Evolutionary conservation across 257 asterid genomes (phyloP).

Genomic region (Salvia rosmarinus): DNA sequence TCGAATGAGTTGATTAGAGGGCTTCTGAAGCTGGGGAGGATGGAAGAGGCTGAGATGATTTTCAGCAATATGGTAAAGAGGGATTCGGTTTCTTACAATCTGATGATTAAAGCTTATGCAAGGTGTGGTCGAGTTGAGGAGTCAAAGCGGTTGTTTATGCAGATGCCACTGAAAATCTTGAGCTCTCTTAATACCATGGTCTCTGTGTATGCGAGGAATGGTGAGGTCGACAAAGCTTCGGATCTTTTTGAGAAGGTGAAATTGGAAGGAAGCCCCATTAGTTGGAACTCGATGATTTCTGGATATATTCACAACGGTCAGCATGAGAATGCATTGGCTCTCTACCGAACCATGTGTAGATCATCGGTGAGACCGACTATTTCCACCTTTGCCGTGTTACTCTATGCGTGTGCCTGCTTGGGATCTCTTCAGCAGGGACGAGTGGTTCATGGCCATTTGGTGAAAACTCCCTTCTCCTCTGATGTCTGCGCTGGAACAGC

Average conservation of each 20-base stretch:
- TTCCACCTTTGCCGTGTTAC: conserved; percentile 67
- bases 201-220: conserved; percentile 52
- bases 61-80: conserved; percentile 50
- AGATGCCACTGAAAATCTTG: conserved; percentile 52
- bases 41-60: conserved; percentile 63
- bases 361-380: conserved; percentile 57
- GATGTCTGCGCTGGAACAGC: conserved; percentile 68
- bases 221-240: conserved; percentile 59
- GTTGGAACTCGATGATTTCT: conserved; percentile 91
- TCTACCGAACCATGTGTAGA: conserved; percentile 61
- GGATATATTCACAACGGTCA: conserved; percentile 61
- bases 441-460: conserved; percentile 60
- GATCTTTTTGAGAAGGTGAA: conserved; percentile 65
- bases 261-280: conserved; percentile 57
- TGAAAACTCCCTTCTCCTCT: conserved; percentile 69
- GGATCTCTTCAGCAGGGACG: conserved; percentile 74
- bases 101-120: conserved; percentile 81
- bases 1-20: too few species aligned
- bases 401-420: conserved; percentile 67
- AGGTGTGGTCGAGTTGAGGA: conserved; percentile 54
- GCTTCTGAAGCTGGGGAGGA: too few species aligned
- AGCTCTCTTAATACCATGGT: conserved; percentile 73
- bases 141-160: conserved; percentile 51
- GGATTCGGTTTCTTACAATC: conserved; percentile 55
- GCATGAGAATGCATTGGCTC: conserved; percentile 54